phyloP scores from a whole-genome alignment of 306 rosid species.

The Albizia julibrissin region DNA sequence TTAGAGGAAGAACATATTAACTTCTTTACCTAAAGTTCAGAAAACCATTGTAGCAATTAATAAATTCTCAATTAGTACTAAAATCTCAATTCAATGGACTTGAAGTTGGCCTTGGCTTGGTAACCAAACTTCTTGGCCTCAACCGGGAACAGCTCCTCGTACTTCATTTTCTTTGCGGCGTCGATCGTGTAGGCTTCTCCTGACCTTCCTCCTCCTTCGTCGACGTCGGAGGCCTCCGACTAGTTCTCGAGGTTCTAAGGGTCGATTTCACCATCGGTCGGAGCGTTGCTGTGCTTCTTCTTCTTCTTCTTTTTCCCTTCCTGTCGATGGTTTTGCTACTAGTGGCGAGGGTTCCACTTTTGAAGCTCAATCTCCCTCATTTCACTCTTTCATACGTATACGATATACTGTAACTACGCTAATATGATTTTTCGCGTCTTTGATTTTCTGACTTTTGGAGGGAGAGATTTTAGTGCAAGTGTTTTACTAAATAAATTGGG shows the following conservation, averaged over 20 bases:
- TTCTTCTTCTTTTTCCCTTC: constrained; percentile 57
- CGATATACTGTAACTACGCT: constrained; percentile 45
- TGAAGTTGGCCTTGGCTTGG: constrained; percentile 53
- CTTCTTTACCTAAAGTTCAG: background rate
- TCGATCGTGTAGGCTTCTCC: constrained; percentile 64
- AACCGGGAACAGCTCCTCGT: constrained; percentile 86
- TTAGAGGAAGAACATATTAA: background rate
- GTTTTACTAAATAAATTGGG: no score
- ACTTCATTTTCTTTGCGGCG: constrained; percentile 92
- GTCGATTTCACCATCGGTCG: constrained; percentile 4
- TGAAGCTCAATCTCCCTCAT: constrained; percentile 81
- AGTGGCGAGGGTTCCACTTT: constrained; percentile 76
- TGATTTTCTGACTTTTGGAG: background rate
- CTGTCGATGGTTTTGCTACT: constrained; percentile 64
- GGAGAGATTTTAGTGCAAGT: no score
- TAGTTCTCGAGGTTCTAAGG: background rate
- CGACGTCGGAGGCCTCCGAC: background rate
- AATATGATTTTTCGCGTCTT: background rate
- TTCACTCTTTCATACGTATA: constrained; percentile 74
- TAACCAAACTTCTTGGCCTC: constrained; percentile 89
- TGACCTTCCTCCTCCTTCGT: constrained; percentile 14
- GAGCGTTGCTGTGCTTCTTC: constrained; percentile 42
- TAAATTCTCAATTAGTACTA: no score
- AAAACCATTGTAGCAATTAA: no score
- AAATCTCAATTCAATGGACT: constrained; percentile 50